Base-by-base conservation (phyloP, 768 basidiomycete genomes). In the Scleroderma citrinum region DNA sequence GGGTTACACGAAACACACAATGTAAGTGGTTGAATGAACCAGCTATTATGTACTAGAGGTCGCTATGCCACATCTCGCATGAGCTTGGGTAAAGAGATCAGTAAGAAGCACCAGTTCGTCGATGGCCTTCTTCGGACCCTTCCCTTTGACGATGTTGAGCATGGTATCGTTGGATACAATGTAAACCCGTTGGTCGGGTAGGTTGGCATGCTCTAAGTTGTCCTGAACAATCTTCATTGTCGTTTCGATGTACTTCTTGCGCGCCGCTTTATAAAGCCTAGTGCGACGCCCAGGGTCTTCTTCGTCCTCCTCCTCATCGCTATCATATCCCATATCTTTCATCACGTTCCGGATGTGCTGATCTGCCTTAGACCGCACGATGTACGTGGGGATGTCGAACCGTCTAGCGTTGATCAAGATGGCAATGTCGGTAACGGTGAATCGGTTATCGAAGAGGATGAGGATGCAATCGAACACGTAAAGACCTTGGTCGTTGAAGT, bases 361-460 rank as follows among this genome's bases (percentile, higher is more conserved):
- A 38, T 70, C 67, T 1, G 71, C 56, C 52, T 71, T 69, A 1
- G 70, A 71, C 19, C 69, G 64, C 20, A 69, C 62, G 29, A 71
- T 64, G 43, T 65, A 63, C 0, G 62, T 59, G 12, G 70, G 69
- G 44, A 71, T 72, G 2, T 59, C 54, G 52, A 62, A 69, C 34
- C 60, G 65, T 43, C 53, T 60, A 26, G 61, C 65, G 50, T 64
- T 68, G 5, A 55, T 44, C 30, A 71, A 48, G 31, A 71, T 66
- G 5, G 68, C 68, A 13, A 67, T 59, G 50, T 69, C 70, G 12
- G 69, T 70, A 52, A 55, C 53, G 4, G 65, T 68, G 49, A 71
- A 67, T 0, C 70, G 68, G 38, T 56, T 61, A 46, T 66, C 63
- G 58, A 69, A 64, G 11, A 71, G 48, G 21, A 71, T 57, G 45